These are phyloP conservation scores for Talaromyces piceae DNA, from an alignment of 2,329 filamentous ascomycete genomes.

Conservation along the genomic window DNA sequence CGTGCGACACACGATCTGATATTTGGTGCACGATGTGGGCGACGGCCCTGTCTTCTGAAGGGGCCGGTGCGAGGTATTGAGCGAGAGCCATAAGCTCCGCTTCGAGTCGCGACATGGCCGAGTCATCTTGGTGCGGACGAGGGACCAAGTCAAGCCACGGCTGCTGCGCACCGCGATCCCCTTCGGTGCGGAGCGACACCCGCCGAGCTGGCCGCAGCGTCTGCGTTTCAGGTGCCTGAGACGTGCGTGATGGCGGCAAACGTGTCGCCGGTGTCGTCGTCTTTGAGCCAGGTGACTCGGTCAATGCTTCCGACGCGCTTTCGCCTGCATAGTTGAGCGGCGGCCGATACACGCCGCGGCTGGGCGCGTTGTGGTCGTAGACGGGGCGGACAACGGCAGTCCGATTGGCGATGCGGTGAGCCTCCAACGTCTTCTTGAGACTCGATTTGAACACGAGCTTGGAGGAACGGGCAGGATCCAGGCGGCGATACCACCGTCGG, in stretches of 20 bases:
- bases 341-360: conserved; percentile 14
- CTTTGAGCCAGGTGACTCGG: not conserved
- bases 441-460: conserved; percentile 24
- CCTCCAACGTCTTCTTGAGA: conserved; percentile 33
- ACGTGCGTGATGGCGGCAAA: not conserved
- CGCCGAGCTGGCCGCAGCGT: not conserved
- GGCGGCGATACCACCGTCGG: not conserved
- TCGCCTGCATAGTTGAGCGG: conserved; percentile 7
- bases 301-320: not conserved
- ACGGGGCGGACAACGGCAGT: conserved; percentile 28
- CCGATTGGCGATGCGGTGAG: conserved; percentile 34
- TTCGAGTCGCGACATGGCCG: conserved; percentile 26
- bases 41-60: conserved; percentile 31
- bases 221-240: not conserved
- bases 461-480: conserved; percentile 12
- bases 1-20: conserved; percentile 20
- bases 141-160: conserved; percentile 29
- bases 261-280: not conserved
- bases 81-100: conserved; percentile 43
- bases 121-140: conserved; percentile 1
- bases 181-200: conserved; percentile 12
- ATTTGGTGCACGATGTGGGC: conserved; percentile 22
- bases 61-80: conserved; percentile 37
- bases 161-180: conserved; percentile 15
- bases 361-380: conserved; percentile 10